phyloP scores from a whole-genome alignment of 441 rosid genomes.

The Breynia disticha region DNA sequence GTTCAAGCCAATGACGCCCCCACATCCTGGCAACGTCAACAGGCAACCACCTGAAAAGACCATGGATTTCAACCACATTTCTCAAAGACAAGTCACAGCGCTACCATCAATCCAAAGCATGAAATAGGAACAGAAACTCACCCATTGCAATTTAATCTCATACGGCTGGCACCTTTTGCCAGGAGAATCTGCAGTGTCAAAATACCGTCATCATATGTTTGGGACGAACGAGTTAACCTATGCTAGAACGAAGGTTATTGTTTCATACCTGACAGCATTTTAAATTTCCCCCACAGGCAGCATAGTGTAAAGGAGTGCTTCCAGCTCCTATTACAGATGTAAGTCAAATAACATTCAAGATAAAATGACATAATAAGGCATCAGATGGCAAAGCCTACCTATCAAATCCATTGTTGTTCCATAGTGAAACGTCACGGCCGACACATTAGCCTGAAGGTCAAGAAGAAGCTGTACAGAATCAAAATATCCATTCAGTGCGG shows the following conservation, averaged over 20 bases:
- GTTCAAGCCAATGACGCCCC: slow-evolving; percentile 99
- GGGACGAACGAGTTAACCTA: slow-evolving; percentile 4
- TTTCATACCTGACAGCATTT: slow-evolving; percentile 89
- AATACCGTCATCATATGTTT: slow-evolving; percentile 6
- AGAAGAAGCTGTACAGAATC: slow-evolving; percentile 94
- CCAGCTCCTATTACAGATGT: slow-evolving; percentile 62
- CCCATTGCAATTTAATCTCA: slow-evolving; percentile 87
- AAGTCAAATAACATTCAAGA: slow-evolving; percentile 10
- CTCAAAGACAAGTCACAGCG: background rate
- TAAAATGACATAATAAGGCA: background rate
- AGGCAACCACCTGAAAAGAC: slow-evolving; percentile 65
- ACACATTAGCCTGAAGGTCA: slow-evolving; percentile 78
- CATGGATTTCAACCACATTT: slow-evolving; percentile 4
- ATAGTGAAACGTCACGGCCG: slow-evolving; percentile 75
- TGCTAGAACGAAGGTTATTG: background rate
- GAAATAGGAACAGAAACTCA: slow-evolving; percentile 21
- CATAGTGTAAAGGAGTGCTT: slow-evolving; percentile 93
- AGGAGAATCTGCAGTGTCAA: slow-evolving; percentile 60
- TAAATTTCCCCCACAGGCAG: slow-evolving; percentile 94
- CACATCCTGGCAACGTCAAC: slow-evolving; percentile 96
- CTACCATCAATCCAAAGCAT: background rate
- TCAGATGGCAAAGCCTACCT: slow-evolving; percentile 32
- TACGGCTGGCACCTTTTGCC: slow-evolving; percentile 70
- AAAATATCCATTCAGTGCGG: slow-evolving; percentile 87
- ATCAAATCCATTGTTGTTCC: slow-evolving; percentile 98